Evolutionary conservation across 495 filamentous ascomycete species (phyloP), one percentile per base, ranked within the genome.

Genomic region (Zalerion maritima): DNA sequence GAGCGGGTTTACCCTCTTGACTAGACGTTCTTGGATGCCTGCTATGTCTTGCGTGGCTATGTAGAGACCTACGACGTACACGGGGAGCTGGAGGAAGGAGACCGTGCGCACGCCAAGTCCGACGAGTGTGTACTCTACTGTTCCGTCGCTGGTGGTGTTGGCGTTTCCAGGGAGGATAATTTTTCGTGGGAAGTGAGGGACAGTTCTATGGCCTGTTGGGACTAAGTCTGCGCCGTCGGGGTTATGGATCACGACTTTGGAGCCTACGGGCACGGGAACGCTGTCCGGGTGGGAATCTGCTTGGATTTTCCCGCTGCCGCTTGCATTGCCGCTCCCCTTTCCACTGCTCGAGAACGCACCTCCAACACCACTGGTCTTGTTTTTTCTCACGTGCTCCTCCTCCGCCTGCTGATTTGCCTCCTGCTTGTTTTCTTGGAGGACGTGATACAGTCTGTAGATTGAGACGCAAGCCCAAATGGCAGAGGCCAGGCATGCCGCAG

Each of bases 61-160:
- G 54, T 97, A 97, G 37, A 89, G 58, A 5, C 89, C 89, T 0
- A 92, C 79, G 10, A 94, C 79, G 58, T 97, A 97, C 32, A 97
- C 89, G 48, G 92, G 74, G 15, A 97, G 80, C n/a, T 69, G 56
- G 23, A 97, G 49, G 46, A 94, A 92, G 21, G 75, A 84, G 12
- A 97, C 89, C 5, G 78, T 87, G 29, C 89, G 71, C 28, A 87
- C 69, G 6, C 89, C 89, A 21, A 93, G 60, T 0, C 89, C 89
- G 4, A 94, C 62, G 0, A 94, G 67, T 16, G 81, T 81, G 50
- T 93, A 94, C 37, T 91, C 81, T 2, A 33, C 47, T 9, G 30
- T 29, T 14, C 33, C 30, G 15, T 52, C 45, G 13, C 34, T 33
- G 11, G 34, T 20, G 4, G 43, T 22, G 6, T 40, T 35, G 0